These are phyloP conservation scores for Aspergillus udagawae DNA, from an alignment of 2,329 filamentous ascomycete species.

Conservation along the genomic window DNA sequence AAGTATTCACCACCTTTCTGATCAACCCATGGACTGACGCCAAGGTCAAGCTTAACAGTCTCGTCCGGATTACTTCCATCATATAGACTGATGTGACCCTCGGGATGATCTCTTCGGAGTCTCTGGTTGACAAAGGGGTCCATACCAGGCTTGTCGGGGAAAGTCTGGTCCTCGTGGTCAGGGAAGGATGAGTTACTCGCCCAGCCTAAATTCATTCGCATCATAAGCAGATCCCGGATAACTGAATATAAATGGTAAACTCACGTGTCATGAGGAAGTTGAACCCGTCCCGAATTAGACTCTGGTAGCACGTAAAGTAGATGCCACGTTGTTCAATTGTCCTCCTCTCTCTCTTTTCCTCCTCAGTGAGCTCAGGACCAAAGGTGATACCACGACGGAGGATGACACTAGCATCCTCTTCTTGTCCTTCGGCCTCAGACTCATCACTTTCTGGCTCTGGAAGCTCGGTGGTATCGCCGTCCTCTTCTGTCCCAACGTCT, in stretches of 20 bases:
- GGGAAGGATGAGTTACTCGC: conserved; percentile 18
- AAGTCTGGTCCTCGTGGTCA: conserved; percentile 7
- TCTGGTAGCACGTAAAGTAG: conserved; percentile 46
- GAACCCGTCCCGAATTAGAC: conserved; percentile 36
- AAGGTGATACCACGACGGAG: conserved; percentile 46
- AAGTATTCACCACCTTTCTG: conserved; percentile 46
- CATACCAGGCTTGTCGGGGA: conserved; percentile 12
- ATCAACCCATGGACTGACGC: conserved; percentile 34
- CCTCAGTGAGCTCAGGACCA: conserved; percentile 34
- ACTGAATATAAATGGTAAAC: neutral
- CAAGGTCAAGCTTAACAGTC: conserved; percentile 18
- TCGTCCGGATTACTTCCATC: conserved; percentile 11
- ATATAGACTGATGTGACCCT: conserved; percentile 12
- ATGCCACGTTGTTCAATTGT: conserved; percentile 40
- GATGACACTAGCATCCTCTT: conserved; percentile 28
- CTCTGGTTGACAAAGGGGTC: conserved; percentile 19
- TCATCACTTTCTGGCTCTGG: conserved; percentile 1
- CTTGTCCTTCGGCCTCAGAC: neutral
- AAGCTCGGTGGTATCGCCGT: conserved; percentile 4
- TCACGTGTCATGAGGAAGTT: conserved; percentile 30
- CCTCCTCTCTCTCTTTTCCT: conserved; percentile 28
- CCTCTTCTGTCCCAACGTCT: conserved; percentile 3
- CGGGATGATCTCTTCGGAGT: conserved; percentile 8
- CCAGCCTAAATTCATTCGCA: conserved; percentile 16
- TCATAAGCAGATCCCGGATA: neutral